Percentiles rank a stretch among this genome's conserved stretches.
Evolutionary conservation across 169 alveolate genomes (phyloP).

Genomic region (Besnoitia besnoiti): DNA sequence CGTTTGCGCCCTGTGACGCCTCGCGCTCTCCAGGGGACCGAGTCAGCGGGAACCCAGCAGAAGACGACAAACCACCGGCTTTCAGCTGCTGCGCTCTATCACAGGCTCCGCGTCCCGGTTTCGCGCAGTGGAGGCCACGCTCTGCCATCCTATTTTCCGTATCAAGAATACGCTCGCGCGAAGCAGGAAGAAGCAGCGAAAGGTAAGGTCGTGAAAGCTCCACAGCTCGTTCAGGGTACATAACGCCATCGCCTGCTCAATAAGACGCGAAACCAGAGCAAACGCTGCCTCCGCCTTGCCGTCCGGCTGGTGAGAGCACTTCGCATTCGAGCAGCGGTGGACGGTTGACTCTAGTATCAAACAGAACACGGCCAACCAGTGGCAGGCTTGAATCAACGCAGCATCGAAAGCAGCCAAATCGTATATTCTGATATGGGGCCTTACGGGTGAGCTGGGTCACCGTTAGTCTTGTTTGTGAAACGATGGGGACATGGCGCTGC

Average conservation of each 20-base stretch:
- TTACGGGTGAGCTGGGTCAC: neutral
- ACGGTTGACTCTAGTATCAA: neutral
- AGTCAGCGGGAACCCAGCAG: too few relatives aligned
- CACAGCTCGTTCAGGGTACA: neutral
- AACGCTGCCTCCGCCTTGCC: conserved; percentile 9
- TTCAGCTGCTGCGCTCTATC: neutral
- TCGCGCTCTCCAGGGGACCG: neutral
- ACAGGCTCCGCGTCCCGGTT: neutral
- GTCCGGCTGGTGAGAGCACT: neutral
- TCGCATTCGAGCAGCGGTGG: neutral
- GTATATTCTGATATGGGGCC: conserved; percentile 6
- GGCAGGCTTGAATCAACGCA: conserved; percentile 24
- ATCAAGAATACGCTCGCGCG: neutral
- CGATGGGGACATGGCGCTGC: too few relatives aligned
- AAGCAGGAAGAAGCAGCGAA: neutral
- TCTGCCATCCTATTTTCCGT: neutral
- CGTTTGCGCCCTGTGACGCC: neutral
- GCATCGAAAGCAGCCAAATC: conserved; percentile 9
- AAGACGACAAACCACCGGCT: too few relatives aligned
- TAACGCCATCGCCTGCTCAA: neutral
- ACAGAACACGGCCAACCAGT: conserved; percentile 26
- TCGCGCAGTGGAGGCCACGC: neutral
- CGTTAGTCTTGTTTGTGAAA: neutral
- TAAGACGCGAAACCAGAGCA: neutral
- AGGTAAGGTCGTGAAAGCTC: neutral